Evolutionary conservation across 441 rosid genomes (phyloP).

Genomic region (Erodium moschatum): DNA sequence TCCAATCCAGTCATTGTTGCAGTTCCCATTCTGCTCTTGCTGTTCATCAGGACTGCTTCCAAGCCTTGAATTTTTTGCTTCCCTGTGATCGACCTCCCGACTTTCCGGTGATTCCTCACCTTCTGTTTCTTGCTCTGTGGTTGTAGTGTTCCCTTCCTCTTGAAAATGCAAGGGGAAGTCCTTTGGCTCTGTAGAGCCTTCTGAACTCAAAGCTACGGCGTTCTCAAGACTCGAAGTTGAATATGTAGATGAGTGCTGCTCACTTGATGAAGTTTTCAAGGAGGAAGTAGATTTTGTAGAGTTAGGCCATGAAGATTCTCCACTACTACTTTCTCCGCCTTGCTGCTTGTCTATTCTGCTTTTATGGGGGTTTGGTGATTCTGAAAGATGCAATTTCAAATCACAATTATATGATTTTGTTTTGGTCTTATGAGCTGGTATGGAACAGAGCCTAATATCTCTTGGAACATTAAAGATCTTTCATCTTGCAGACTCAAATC

Average conservation of each 20-base stretch:
- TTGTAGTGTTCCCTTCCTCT: slow-evolving; percentile 23
- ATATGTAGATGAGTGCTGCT: slow-evolving; percentile 17
- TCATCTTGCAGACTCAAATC: neutral
- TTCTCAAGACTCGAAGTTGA: slow-evolving; percentile 15
- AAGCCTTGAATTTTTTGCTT: slow-evolving; percentile 1
- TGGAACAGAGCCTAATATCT: no score
- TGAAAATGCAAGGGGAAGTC: slow-evolving; percentile 17
- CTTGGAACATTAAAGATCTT: neutral
- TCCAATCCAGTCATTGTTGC: slow-evolving; percentile 23
- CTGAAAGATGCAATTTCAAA: slow-evolving; percentile 17
- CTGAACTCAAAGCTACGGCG: slow-evolving; percentile 24
- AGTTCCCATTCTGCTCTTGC: slow-evolving; percentile 16
- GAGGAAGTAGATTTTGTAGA: slow-evolving; percentile 16
- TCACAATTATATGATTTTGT: neutral
- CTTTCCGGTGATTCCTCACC: slow-evolving; percentile 24
- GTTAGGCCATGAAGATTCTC: slow-evolving; percentile 17
- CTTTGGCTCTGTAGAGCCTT: slow-evolving; percentile 20
- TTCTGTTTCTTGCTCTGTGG: slow-evolving; percentile 24
- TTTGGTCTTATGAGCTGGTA: no score
- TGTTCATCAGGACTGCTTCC: slow-evolving; percentile 22
- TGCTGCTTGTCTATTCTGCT: slow-evolving; percentile 17
- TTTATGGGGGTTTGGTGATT: slow-evolving; percentile 6
- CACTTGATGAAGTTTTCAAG: slow-evolving; percentile 23
- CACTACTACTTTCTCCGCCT: slow-evolving; percentile 19
- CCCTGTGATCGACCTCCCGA: neutral